Conservation (phyloP, 176 grass and related monocot species). For the Thalia dealbata region DNA sequence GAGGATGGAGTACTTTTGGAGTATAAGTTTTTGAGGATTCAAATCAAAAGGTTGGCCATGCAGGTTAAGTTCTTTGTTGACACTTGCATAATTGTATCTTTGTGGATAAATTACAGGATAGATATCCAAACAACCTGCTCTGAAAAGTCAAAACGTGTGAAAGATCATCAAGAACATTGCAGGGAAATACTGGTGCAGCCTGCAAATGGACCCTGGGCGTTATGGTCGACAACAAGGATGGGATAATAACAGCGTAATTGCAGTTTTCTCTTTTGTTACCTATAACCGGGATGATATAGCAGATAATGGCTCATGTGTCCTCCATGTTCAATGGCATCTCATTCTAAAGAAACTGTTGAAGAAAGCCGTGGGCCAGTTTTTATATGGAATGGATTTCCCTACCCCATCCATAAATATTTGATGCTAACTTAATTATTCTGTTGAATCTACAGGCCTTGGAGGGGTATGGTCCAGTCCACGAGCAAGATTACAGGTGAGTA, state of each 20-base stretch:
- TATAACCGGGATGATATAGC: constrained; percentile 77
- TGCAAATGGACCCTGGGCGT: constrained; percentile 64
- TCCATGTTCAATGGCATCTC: constrained; percentile 43
- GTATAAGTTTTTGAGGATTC: constrained; percentile 26
- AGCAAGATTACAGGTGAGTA: constrained; percentile 69
- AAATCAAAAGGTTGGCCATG: constrained; percentile 23
- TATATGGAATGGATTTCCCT: constrained; percentile 88
- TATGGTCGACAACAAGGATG: constrained; percentile 77
- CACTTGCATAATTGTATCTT: constrained; percentile 36
- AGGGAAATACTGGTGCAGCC: constrained; percentile 36
- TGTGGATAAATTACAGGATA: constrained; percentile 78
- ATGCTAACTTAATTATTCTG: constrained; percentile 98
- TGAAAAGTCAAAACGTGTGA: constrained; percentile 23
- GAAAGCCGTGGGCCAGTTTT: constrained; percentile 60
- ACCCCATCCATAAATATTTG: constrained; percentile 59
- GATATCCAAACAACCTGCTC: constrained; percentile 25
- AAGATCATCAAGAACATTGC: constrained; percentile 42
- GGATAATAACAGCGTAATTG: constrained; percentile 99
- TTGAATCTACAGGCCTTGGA: constrained; percentile 99
- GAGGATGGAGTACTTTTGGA: constrained; percentile 9
- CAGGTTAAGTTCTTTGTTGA: constrained; percentile 16
- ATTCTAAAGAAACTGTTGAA: constrained; percentile 44
- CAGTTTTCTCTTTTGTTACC: constrained; percentile 87
- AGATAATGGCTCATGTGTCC: constrained; percentile 68
- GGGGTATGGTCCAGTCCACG: constrained; percentile 59